These are phyloP conservation scores for Vigna angularis DNA, from an alignment of 306 rosid species.

Conservation along the genomic window DNA sequence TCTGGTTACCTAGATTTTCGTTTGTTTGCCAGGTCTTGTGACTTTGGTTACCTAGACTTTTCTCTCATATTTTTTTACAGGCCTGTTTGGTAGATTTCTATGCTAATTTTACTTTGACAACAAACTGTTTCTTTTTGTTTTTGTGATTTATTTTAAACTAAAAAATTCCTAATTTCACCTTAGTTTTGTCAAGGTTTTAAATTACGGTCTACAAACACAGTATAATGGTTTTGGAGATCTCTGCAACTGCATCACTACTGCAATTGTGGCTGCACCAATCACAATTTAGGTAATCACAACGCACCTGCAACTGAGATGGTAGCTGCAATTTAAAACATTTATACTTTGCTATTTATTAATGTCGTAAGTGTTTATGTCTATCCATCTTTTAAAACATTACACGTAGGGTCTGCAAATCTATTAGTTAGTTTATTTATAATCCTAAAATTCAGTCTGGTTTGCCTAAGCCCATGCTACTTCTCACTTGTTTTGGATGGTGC, in stretches of 20 bases:
- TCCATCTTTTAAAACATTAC: conserved; percentile 29
- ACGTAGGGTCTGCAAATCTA: not conserved
- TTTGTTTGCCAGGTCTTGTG: conserved; percentile 20
- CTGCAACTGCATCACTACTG: not conserved
- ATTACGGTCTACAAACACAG: not conserved
- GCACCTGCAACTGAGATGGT: not conserved
- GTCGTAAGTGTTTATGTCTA: conserved; percentile 6
- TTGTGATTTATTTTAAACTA: conserved; percentile 14
- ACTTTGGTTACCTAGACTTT: conserved; percentile 15
- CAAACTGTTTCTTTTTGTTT: conserved; percentile 24
- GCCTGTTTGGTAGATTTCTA: conserved; percentile 11
- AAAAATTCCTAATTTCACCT: not conserved
- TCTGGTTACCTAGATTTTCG: not conserved
- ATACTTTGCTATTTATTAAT: conserved; percentile 6
- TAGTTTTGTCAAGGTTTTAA: conserved; percentile 14
- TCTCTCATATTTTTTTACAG: not conserved
- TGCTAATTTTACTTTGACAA: conserved; percentile 1
- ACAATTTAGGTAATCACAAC: not conserved
- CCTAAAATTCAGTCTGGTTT: conserved; percentile 21
- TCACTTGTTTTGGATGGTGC: not conserved
- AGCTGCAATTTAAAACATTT: conserved; percentile 8
- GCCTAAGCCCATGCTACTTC: not conserved
- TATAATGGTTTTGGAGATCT: conserved; percentile 3
- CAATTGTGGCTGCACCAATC: not conserved
- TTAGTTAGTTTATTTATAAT: conserved; percentile 13